Percentiles rank a stretch among this genome's conserved stretches.
phyloP scores from a whole-genome alignment of 257 asterid species.

The Forsythia viridissima region DNA sequence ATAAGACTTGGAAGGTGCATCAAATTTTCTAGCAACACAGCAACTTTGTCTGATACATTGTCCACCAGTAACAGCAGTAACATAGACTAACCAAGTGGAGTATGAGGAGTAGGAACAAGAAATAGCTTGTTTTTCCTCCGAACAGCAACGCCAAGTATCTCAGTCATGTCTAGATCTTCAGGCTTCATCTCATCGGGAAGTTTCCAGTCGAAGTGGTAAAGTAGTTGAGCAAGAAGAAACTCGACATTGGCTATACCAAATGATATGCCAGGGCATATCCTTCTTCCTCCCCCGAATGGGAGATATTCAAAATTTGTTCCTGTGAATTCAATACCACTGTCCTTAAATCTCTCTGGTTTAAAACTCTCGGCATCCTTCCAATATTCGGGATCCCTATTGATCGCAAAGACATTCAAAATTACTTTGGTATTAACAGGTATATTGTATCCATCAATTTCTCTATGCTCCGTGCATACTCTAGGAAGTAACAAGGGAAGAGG shows the following conservation, averaged over 20 bases:
- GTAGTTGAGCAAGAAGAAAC: conserved; percentile 21
- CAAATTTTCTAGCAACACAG: neutral
- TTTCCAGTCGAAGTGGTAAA: conserved; percentile 37
- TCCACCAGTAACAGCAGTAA: neutral
- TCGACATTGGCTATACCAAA: conserved; percentile 25
- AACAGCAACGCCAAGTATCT: conserved; percentile 17
- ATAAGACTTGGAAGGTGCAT: neutral
- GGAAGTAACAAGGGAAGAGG: conserved; percentile 32
- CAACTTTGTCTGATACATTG: neutral
- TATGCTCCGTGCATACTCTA: neutral
- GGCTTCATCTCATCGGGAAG: conserved; percentile 18
- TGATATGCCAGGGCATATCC: conserved; percentile 28
- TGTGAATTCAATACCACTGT: conserved; percentile 1
- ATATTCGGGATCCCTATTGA: conserved; percentile 29
- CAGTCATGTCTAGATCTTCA: conserved; percentile 33
- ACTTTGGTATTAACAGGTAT: conserved; percentile 26
- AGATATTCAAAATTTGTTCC: conserved; percentile 27
- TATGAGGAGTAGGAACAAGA: conserved; percentile 20
- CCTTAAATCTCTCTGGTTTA: conserved; percentile 26
- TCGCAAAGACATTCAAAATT: conserved; percentile 28
- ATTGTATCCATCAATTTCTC: conserved; percentile 10
- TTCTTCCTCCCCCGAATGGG: conserved; percentile 35
- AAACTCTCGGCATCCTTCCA: conserved; percentile 27
- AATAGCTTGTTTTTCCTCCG: conserved; percentile 18
- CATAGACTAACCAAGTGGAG: neutral